These are phyloP conservation scores for Podaxis sp. DNA, from an alignment of 768 basidiomycete species.

Conservation along the genomic window DNA sequence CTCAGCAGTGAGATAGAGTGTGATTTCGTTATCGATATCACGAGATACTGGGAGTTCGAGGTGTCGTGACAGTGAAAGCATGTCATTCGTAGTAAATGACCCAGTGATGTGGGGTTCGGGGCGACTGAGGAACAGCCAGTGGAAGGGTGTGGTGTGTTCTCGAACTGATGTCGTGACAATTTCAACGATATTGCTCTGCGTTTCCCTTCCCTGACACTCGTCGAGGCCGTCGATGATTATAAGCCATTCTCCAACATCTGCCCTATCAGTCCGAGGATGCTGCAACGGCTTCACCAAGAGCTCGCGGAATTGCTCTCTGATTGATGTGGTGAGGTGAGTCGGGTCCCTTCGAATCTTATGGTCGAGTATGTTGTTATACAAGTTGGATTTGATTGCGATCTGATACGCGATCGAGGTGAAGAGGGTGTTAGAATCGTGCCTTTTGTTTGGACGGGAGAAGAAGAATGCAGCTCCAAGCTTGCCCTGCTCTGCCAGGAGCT, in stretches of 20 bases:
- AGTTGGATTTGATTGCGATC: neutral
- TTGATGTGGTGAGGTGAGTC: neutral
- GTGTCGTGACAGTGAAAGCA: neutral
- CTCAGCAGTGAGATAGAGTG: neutral
- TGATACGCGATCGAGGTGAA: conserved; percentile 2
- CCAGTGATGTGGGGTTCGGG: conserved; percentile 7
- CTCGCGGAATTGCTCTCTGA: neutral
- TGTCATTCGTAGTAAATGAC: neutral
- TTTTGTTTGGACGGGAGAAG: neutral
- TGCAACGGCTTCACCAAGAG: neutral
- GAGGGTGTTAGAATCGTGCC: neutral
- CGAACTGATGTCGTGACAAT: neutral
- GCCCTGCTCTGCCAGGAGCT: neutral
- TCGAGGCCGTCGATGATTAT: conserved; percentile 16
- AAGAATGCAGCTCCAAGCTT: conserved; percentile 1
- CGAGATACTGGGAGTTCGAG: conserved; percentile 9
- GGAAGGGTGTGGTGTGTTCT: neutral
- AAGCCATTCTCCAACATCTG: neutral
- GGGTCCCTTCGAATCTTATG: neutral
- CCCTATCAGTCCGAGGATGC: neutral
- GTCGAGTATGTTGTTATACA: neutral
- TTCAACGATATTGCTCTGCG: neutral
- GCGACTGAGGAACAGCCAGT: conserved; percentile 13
- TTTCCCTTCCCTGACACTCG: conserved; percentile 5
- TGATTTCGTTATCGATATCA: conserved; percentile 6